Base-by-base conservation (phyloP, 83 land plant species). In the Thuja plicata region DNA sequence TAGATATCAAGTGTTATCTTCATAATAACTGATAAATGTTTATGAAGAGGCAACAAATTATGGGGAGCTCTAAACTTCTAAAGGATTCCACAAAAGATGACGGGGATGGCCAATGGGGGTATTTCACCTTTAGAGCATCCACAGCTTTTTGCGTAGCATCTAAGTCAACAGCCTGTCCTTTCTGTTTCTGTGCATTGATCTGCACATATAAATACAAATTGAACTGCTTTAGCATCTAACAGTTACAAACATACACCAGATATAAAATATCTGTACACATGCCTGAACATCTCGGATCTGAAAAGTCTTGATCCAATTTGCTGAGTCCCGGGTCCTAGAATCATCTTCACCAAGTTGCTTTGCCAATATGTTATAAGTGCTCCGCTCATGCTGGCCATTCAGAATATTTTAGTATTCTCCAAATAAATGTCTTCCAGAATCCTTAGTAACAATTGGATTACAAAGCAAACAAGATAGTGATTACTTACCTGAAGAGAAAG, bases 261-360 rank as follows among this genome's bases (percentile, higher is more conserved):
- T 27, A 55, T 50, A 41, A 8, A 27, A 55, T 82, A 34, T 46
- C 60, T 37, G 50, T 5, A 71, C 35, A 46, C 57, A 27, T 41
- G 35, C 86, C 89, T 78, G 84, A 37, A 62, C 85, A 38, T 62
- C 55, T 50, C 77, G 54, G 32, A 89, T 40, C 85, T 85, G 77
- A 88, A 98, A 98, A 82, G 99, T 95, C 91, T 97, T 97, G 89
- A 98, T 94, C 99, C 99, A 98, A 80, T 95, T 98, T 38, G 97
- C 96, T 13, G 99, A 97, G 55, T 98, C 99, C 30, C 90, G 91
- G 27, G 99, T 98, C 90, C 99, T 91, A 41, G 98, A 92, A 89
- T 98, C 99, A n/a, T 98, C 99, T 89, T 96, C 98, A 24, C 99
- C 99, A 88, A 98, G 94, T 88, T 98, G 99, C 89, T 97, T 98